Evolutionary conservation across 176 grass and related monocot genomes (phyloP).

Genomic region (Musa beccarii): DNA sequence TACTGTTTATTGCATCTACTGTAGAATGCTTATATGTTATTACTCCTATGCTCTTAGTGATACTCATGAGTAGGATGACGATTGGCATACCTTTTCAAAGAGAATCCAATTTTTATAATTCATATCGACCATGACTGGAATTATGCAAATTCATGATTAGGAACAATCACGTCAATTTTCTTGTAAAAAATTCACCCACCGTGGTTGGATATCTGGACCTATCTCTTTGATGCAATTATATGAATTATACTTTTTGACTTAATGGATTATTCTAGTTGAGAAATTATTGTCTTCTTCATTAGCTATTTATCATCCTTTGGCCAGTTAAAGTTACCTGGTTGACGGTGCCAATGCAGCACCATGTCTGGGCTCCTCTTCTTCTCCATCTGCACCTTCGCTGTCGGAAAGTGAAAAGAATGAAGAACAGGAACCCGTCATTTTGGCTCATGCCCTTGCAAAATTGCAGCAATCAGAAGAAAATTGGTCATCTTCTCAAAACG

Average conservation of each 20-base stretch:
- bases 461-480: slow-evolving; percentile 34
- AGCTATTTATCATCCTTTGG: neutral
- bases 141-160: neutral
- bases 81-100: too few species aligned
- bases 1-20: too few species aligned
- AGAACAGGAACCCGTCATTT: slow-evolving; percentile 48
- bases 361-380: slow-evolving; percentile 29
- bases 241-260: neutral
- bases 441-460: slow-evolving; percentile 56
- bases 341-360: slow-evolving; percentile 27
- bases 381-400: slow-evolving; percentile 20
- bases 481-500: slow-evolving; percentile 27
- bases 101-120: too few species aligned
- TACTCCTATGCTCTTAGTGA: too few species aligned
- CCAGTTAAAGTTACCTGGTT: neutral
- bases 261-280: neutral
- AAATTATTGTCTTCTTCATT: too few species aligned
- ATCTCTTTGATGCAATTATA: too few species aligned
- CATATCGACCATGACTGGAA: neutral
- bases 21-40: too few species aligned
- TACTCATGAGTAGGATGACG: too few species aligned
- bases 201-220: too few species aligned
- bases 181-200: neutral
- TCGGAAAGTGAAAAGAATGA: slow-evolving; percentile 30
- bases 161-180: neutral